These are phyloP conservation scores for Evernia prunastri DNA, from an alignment of 495 filamentous ascomycete genomes.

Conservation along the genomic window DNA sequence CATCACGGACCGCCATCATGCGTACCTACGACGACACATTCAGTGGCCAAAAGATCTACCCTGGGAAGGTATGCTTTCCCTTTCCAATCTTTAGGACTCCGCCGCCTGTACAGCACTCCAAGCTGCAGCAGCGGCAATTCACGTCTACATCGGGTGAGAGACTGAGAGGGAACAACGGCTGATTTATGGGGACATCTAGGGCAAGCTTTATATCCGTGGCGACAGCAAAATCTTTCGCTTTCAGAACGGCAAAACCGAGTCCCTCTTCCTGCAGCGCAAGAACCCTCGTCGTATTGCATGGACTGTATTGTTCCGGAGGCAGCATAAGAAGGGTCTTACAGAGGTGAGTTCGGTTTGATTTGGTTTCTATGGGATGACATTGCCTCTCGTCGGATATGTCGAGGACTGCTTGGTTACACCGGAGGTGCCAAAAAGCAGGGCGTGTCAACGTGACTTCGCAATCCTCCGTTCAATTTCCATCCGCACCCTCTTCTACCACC, in stretches of 20 bases:
- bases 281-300: slow-evolving; percentile 98
- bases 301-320: slow-evolving; percentile 94
- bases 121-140: neutral
- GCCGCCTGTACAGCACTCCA: neutral
- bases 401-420: neutral
- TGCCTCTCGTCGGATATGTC: neutral
- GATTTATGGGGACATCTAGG: slow-evolving; percentile 45
- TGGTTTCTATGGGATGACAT: no score
- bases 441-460: neutral
- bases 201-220: slow-evolving; percentile 97
- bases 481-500: neutral
- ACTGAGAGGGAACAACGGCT: neutral
- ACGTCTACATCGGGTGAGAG: neutral
- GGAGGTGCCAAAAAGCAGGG: neutral
- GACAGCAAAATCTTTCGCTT: slow-evolving; percentile 99
- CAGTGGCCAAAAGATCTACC: slow-evolving; percentile 97
- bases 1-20: slow-evolving; percentile 61
- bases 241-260: slow-evolving; percentile 99
- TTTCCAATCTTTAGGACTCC: neutral
- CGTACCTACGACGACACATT: slow-evolving; percentile 98
- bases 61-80: slow-evolving; percentile 78
- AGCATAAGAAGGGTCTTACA: slow-evolving; percentile 99
- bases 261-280: slow-evolving; percentile 99
- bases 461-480: neutral
- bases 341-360: slow-evolving; percentile 62